Conservation (phyloP, 2,329 filamentous ascomycete genomes). For the Botrytis pseudocinerea region DNA sequence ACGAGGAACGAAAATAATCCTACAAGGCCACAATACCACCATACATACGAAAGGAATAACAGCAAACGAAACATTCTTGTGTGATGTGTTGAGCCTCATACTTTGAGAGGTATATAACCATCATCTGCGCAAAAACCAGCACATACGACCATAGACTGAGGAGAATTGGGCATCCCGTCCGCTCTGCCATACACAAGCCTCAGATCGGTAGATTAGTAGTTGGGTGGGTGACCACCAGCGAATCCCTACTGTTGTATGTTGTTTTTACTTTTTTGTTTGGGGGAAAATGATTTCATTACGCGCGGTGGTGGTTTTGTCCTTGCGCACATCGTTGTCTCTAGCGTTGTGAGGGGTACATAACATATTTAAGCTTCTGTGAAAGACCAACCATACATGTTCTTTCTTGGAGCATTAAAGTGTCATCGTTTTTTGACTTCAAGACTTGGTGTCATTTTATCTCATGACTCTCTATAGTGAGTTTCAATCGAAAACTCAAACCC, state of each 20-base stretch:
- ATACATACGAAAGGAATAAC: not conserved
- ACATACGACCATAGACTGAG: conserved; percentile 7
- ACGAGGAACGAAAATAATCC: not conserved
- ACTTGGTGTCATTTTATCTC: not conserved
- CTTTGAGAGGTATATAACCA: not conserved
- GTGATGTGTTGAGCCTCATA: not conserved
- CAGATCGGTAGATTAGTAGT: conserved; percentile 15
- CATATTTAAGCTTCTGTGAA: not conserved
- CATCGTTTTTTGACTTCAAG: not conserved
- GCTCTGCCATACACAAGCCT: conserved; percentile 13
- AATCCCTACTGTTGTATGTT: conserved; percentile 10
- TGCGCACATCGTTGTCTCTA: not conserved
- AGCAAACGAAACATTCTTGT: not conserved
- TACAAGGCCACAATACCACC: not conserved
- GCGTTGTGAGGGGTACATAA: not conserved
- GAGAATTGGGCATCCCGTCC: conserved; percentile 13
- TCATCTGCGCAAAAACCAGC: fast-evolving
- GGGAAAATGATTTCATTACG: not conserved
- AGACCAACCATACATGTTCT: no score
- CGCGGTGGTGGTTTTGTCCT: not conserved
- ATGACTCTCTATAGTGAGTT: not conserved
- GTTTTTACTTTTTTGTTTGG: not conserved
- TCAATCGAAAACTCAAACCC: not conserved
- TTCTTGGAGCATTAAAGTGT: not conserved
- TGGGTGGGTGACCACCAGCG: conserved; percentile 17